Evolutionary conservation across 345 rosid species (phyloP).

Genomic region (Dipteronia sinensis): DNA sequence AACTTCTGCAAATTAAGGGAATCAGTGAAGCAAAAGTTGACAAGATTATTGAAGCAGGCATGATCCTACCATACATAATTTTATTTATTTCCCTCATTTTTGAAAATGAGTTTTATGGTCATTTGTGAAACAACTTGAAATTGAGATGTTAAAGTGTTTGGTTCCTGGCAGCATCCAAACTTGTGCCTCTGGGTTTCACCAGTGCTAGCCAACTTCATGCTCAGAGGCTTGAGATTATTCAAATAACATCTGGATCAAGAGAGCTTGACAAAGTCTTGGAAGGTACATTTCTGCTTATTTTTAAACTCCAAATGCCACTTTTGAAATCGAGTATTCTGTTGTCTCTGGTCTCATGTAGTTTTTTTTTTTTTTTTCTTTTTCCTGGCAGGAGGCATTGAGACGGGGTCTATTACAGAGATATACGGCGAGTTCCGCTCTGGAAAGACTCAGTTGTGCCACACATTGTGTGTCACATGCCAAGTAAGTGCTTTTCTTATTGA

Average conservation of each 20-base stretch:
- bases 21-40: constrained; percentile 97
- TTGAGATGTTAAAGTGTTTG: constrained; percentile 11
- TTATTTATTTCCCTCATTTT: background rate
- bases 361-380: background rate
- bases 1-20: constrained; percentile 95
- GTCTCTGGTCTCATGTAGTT: constrained; percentile 20
- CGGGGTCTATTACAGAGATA: constrained; percentile 93
- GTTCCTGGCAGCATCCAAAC: constrained; percentile 69
- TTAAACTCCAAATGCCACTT: background rate
- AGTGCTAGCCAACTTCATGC: constrained; percentile 92
- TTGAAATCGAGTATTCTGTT: background rate
- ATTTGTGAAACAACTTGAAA: background rate
- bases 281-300: constrained; percentile 40
- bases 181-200: constrained; percentile 93
- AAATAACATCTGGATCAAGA: constrained; percentile 92
- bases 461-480: constrained; percentile 96
- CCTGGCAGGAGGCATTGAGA: constrained; percentile 85
- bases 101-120: background rate
- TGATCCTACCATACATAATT: background rate
- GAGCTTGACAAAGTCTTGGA: constrained; percentile 95
- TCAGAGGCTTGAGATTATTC: constrained; percentile 91
- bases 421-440: constrained; percentile 98
- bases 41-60: constrained; percentile 95
- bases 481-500: constrained; percentile 39
- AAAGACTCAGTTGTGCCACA: constrained; percentile 97